phyloP scores from a whole-genome alignment of 2,329 filamentous ascomycete genomes.

The Graphilbum ipis-grandicollis region DNA sequence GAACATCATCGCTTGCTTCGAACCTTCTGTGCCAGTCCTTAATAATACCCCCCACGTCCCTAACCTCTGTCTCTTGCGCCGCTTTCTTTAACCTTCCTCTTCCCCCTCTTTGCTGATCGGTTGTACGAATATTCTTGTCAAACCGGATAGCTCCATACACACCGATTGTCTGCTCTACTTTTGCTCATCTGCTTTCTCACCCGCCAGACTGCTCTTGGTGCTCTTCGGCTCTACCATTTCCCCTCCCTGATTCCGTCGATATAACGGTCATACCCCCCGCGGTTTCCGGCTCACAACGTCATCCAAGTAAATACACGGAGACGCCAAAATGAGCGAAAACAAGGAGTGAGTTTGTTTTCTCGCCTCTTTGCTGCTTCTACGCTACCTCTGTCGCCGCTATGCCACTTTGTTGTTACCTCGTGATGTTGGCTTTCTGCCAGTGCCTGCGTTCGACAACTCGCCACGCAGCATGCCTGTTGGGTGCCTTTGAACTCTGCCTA shows the following conservation, averaged over 20 bases:
- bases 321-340: background rate
- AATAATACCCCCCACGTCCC: background rate
- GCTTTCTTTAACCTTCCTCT: background rate
- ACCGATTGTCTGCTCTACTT: background rate
- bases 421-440: too few species aligned
- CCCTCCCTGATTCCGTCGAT: background rate
- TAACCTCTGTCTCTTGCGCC: background rate
- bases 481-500: too few species aligned
- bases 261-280: too few species aligned
- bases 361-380: background rate
- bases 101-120: background rate
- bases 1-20: constrained; percentile 9
- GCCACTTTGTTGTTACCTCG: background rate
- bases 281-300: too few species aligned
- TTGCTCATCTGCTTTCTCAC: background rate
- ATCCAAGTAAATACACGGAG: too few species aligned
- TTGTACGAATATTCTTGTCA: too few species aligned
- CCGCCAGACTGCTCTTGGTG: background rate
- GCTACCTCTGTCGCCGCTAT: background rate
- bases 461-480: too few species aligned
- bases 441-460: too few species aligned
- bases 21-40: background rate
- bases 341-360: background rate
- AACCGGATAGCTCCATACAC: too few species aligned
- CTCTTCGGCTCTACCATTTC: background rate